A percentile compares a stretch with the other conserved stretches of the same genome.
Evolutionary conservation across 495 filamentous ascomycete genomes (phyloP).

Genomic region (Aspergillus cristatus): DNA sequence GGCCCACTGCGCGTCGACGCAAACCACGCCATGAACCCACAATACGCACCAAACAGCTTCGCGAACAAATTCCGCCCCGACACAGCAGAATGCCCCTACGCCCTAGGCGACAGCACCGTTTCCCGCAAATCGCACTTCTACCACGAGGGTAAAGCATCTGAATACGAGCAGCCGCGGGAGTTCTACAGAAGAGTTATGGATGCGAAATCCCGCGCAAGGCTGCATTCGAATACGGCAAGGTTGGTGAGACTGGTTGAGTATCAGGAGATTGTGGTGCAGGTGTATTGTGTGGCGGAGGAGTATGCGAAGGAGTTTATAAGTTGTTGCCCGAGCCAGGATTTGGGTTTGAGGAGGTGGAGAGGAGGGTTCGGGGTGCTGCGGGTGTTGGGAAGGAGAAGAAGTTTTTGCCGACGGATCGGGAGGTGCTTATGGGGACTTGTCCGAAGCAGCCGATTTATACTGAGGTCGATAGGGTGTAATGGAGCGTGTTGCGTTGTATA

Average conservation of each 20-base stretch:
- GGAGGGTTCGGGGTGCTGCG: constrained; percentile 31
- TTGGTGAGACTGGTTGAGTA: constrained; percentile 13
- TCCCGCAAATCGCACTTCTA: constrained; percentile 44
- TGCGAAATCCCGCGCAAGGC: constrained; percentile 24
- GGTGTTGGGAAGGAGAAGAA: constrained; percentile 36
- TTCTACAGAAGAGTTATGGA: constrained; percentile 42
- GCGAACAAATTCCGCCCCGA: constrained; percentile 46
- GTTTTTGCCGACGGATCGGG: constrained; percentile 35
- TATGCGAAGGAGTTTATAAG: constrained; percentile 40
- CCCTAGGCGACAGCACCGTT: constrained; percentile 39
- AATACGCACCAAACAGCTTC: constrained; percentile 50
- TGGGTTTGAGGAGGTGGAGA: constrained; percentile 20
- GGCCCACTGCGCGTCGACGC: constrained; percentile 24
- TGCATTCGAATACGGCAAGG: constrained; percentile 38
- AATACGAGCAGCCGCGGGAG: constrained; percentile 43
- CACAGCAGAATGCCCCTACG: constrained; percentile 42
- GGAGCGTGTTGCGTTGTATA: no score
- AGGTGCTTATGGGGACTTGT: no score
- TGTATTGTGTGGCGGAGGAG: constrained; percentile 39
- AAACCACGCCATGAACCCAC: constrained; percentile 38
- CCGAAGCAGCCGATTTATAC: no score
- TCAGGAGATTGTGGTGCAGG: constrained; percentile 34
- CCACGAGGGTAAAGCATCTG: constrained; percentile 44
- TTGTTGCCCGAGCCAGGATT: constrained; percentile 34
- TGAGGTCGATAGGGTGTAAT: no score